Evolutionary conservation across 164 flowering plant genomes (phyloP).

Genomic region (Magnolia kwangsiensis): DNA sequence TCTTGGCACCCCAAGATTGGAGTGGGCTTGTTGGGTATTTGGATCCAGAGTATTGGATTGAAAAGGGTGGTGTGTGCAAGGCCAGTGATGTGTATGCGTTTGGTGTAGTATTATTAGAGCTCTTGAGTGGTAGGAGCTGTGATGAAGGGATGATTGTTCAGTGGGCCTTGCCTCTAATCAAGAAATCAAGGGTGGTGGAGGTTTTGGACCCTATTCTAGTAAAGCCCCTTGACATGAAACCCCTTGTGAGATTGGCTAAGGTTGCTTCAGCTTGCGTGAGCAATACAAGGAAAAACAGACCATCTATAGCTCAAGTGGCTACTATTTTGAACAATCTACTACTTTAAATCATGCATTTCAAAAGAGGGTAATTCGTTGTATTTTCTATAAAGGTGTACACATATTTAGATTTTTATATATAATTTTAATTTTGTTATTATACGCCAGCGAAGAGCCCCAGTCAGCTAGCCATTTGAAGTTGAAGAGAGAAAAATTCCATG

Average conservation of each 20-base stretch:
- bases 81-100: constrained; percentile 80
- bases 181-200: constrained; percentile 45
- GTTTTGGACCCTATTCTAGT: constrained; percentile 62
- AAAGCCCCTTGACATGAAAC: constrained; percentile 36
- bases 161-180: constrained; percentile 78
- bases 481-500: too few relatives aligned
- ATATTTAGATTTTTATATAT: not conserved
- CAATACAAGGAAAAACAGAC: constrained; percentile 58
- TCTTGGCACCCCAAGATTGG: constrained; percentile 50
- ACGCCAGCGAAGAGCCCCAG: too few relatives aligned
- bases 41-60: constrained; percentile 65
- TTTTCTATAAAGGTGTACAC: not conserved
- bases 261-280: constrained; percentile 81
- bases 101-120: constrained; percentile 76
- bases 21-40: constrained; percentile 58
- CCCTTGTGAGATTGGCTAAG: constrained; percentile 57
- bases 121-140: constrained; percentile 65
- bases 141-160: constrained; percentile 56
- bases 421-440: too few relatives aligned
- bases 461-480: too few relatives aligned
- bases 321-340: constrained; percentile 62
- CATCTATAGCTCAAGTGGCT: constrained; percentile 56
- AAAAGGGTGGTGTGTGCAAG: constrained; percentile 40
- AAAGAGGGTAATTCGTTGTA: not conserved
- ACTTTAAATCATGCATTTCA: not conserved